Evolutionary conservation across 2,329 filamentous ascomycete genomes (phyloP), one percentile per base, ranked within the genome.

Genomic region (Bretziella fagacearum): DNA sequence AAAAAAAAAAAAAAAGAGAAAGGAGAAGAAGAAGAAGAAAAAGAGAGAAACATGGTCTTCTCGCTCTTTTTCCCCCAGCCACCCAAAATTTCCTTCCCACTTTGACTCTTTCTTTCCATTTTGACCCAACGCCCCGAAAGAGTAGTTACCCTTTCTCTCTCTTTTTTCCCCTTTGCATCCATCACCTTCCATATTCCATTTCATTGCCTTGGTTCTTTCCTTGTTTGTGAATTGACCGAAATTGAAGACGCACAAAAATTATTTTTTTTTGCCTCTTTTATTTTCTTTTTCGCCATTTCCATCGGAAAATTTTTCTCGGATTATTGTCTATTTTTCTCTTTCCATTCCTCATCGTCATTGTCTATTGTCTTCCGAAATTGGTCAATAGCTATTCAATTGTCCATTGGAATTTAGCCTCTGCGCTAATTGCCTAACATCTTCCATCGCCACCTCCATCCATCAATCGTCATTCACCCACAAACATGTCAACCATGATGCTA

Each of bases 401-500:
- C 23, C 18, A 33, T 33, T n/a, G 30, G 18, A 6, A 20, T 20
- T 39, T 39, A 39, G 35, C 35, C 18, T 39, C 18, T 39, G 35
- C 35, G 35, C 35, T 39, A 39, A 39, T 39, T 7, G 17, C 35
- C 18, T 22, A 18, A 18, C 35, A 18, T 22, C n/a, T 39, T 44
- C 33, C 18, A 42, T 47, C 26, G 41, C 41, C 20, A 18, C 25
- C 23, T 36, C 44, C 25, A 33, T 35, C 35, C 22, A 15, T 26
- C 17, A 43, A 27, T 13, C n/a, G 5, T 13, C 29, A 18, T 20
- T 26, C 15, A 17, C 22, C 41, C 13, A 22, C 17, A 20, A 32
- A 17, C n/a, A 18, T 13, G 15, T 27, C 44, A 15, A 36, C 32
- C 25, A 51, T 51, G 44, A 51, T 51, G 49, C 40, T 51, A 51